Conservation (phyloP, 75 land plant species). For the Ceratopteris richardii region DNA sequence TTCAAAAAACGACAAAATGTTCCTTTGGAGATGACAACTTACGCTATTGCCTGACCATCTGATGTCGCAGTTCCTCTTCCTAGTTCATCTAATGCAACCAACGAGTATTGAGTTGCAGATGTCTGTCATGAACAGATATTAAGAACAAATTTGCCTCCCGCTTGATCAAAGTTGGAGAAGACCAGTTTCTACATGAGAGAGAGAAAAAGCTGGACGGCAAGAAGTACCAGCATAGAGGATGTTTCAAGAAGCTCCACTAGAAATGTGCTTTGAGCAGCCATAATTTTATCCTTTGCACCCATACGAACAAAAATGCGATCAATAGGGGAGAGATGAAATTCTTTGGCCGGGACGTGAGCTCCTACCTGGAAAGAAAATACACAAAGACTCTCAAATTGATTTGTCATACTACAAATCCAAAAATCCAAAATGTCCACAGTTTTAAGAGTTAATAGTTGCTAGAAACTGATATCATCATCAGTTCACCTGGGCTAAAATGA, state of each 20-base stretch:
- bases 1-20: no score
- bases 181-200: no score
- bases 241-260: constrained; percentile 88
- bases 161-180: no score
- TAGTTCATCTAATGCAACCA: constrained; percentile 94
- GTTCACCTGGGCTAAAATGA: constrained; percentile 82
- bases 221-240: constrained; percentile 77
- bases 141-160: no score
- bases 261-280: constrained; percentile 97
- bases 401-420: no score
- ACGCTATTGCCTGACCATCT: constrained; percentile 99
- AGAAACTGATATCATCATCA: no score
- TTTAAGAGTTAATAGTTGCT: no score
- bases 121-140: constrained; percentile 53
- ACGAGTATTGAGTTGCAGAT: constrained; percentile 65
- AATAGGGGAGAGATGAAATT: constrained; percentile 69
- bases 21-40: constrained; percentile 19
- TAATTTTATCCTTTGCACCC: constrained; percentile 95
- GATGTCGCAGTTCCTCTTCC: constrained; percentile 97
- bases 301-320: constrained; percentile 92
- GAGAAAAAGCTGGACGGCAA: background rate
- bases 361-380: constrained; percentile 47
- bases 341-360: constrained; percentile 86
- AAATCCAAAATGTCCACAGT: no score
- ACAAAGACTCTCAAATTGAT: background rate